These are phyloP conservation scores for Xylaria intraflava DNA, from an alignment of 495 filamentous ascomycete species.

Conservation along the genomic window DNA sequence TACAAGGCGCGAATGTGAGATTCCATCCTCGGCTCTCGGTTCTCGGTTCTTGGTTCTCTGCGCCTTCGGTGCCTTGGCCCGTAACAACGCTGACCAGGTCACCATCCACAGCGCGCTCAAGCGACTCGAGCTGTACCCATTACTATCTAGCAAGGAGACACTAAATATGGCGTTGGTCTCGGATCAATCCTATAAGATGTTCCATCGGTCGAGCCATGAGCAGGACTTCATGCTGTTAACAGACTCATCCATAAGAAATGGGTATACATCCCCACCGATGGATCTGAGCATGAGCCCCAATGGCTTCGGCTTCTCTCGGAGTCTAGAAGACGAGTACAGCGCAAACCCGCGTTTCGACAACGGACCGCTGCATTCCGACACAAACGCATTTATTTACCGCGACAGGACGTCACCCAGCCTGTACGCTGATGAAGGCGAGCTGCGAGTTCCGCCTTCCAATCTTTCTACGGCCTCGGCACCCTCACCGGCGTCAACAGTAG, in stretches of 20 bases:
- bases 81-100: conserved; percentile 19
- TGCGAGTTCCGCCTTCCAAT: conserved; percentile 48
- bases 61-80: conserved; percentile 5
- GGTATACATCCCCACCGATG: conserved; percentile 31
- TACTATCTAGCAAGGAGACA: conserved; percentile 3
- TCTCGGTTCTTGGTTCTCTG: background rate
- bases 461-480: conserved; percentile 70
- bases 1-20: conserved; percentile 23
- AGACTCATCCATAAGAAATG: conserved; percentile 29
- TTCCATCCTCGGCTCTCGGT: conserved; percentile 7
- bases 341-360: conserved; percentile 34
- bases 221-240: conserved; percentile 40
- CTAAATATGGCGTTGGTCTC: conserved; percentile 25
- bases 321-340: conserved; percentile 32
- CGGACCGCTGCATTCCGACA: conserved; percentile 28
- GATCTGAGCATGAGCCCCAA: conserved; percentile 39
- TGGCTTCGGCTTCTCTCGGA: conserved; percentile 31
- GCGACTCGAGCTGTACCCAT: conserved; percentile 9
- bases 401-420: conserved; percentile 34
- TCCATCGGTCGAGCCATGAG: conserved; percentile 26
- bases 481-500: conserved; percentile 74
- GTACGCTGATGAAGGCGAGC: conserved; percentile 39
- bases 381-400: conserved; percentile 30
- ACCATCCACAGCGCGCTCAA: conserved; percentile 12
- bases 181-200: conserved; percentile 28